phyloP scores from a whole-genome alignment of 768 basidiomycete species.

The Pluteus cervinus region DNA sequence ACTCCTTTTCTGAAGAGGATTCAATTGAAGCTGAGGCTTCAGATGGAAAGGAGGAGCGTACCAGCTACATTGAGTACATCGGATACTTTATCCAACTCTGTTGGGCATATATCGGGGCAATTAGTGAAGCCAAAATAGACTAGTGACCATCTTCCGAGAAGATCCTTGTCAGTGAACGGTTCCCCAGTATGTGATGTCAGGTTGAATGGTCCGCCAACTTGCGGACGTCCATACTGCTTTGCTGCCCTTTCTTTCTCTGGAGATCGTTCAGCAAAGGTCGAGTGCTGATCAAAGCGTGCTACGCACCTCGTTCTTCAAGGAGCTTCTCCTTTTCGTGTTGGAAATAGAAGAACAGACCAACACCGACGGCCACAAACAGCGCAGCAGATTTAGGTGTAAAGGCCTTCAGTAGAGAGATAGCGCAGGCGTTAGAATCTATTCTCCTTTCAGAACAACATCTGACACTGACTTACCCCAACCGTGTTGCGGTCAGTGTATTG shows the following conservation, averaged over 20 bases:
- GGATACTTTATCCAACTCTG: slow-evolving; percentile 94
- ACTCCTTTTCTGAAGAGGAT: slow-evolving; percentile 49
- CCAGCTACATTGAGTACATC: slow-evolving; percentile 67
- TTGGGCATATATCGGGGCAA: slow-evolving; percentile 98
- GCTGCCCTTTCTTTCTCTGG: slow-evolving; percentile 70
- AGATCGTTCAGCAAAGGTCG: slow-evolving; percentile 3
- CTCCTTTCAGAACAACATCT: slow-evolving; percentile 2
- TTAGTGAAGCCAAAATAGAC: slow-evolving; percentile 99
- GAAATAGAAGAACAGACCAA: slow-evolving; percentile 85
- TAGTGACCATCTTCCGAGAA: slow-evolving; percentile 87
- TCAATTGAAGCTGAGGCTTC: slow-evolving; percentile 1
- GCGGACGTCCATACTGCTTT: slow-evolving; percentile 75
- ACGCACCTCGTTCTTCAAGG: slow-evolving; percentile 68
- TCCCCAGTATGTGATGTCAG: slow-evolving; percentile 61
- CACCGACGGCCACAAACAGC: slow-evolving; percentile 78
- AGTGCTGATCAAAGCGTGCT: slow-evolving; percentile 1
- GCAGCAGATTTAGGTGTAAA: slow-evolving; percentile 85
- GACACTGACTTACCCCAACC: slow-evolving; percentile 23
- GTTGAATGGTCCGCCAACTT: slow-evolving; percentile 88
- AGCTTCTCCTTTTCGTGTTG: slow-evolving; percentile 77
- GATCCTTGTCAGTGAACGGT: slow-evolving; percentile 75
- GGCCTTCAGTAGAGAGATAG: slow-evolving; percentile 45
- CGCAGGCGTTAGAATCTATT: background rate
- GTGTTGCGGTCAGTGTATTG: slow-evolving; percentile 25
- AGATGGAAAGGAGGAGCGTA: slow-evolving; percentile 26